These are phyloP conservation scores for Chlorella sorokiniana DNA, from an alignment of 139 green algal genomes.

Conservation along the genomic window DNA sequence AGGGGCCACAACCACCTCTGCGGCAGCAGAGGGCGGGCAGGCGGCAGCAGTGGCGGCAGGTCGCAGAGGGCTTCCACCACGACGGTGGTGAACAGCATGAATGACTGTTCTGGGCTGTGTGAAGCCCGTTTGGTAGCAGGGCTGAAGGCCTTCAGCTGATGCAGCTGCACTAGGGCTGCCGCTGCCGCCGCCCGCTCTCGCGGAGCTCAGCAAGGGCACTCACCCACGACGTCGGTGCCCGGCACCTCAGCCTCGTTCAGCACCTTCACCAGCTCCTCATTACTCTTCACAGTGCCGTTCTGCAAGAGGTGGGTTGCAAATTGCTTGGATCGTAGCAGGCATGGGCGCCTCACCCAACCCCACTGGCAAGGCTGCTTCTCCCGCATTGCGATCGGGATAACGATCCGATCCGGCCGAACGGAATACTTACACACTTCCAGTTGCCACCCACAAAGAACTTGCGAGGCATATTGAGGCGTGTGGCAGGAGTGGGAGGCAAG, in stretches of 20 bases:
- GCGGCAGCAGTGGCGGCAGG: not conserved
- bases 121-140: too few relatives aligned
- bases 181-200: not conserved
- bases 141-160: not conserved
- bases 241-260: slow-evolving; percentile 53
- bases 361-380: too few relatives aligned
- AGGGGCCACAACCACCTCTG: slow-evolving; percentile 92
- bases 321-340: too few relatives aligned
- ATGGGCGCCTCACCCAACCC: too few relatives aligned
- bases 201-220: not conserved
- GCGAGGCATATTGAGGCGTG: not conserved
- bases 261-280: slow-evolving; percentile 76
- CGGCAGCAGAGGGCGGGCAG: slow-evolving; percentile 17
- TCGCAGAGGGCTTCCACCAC: not conserved
- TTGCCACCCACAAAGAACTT: slow-evolving; percentile 46
- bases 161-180: not conserved
- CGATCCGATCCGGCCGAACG: too few relatives aligned
- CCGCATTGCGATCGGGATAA: too few relatives aligned
- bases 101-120: too few relatives aligned
- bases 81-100: too few relatives aligned
- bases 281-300: slow-evolving; percentile 82
- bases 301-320: not conserved
- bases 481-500: not conserved
- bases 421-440: slow-evolving; percentile 59
- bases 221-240: slow-evolving; percentile 66